phyloP scores from a whole-genome alignment of 2,329 filamentous ascomycete species.

The Nemania bipapillata region DNA sequence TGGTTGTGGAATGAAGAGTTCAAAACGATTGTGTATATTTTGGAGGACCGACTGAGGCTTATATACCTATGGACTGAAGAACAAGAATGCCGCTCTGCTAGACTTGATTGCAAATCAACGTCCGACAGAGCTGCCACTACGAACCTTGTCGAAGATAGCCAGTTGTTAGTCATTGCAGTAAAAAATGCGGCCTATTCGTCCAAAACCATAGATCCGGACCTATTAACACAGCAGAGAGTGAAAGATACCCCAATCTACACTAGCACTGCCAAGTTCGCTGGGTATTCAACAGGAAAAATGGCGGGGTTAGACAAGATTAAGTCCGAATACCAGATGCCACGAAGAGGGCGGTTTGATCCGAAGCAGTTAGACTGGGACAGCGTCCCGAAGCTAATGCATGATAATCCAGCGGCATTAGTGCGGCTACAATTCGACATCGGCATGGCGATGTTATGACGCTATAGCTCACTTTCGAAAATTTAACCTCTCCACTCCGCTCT shows the following conservation, averaged over 20 bases:
- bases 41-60: background rate
- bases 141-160: background rate
- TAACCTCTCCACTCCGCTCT: background rate
- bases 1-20: background rate
- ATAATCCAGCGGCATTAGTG: conserved; percentile 12
- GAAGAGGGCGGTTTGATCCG: background rate
- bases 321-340: background rate
- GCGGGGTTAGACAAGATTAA: conserved; percentile 8
- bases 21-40: background rate
- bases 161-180: background rate
- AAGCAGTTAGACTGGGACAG: background rate
- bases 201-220: background rate
- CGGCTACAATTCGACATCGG: background rate
- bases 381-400: conserved; percentile 6
- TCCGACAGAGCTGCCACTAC: background rate
- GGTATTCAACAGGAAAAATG: background rate
- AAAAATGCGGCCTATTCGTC: background rate
- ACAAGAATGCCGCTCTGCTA: background rate
- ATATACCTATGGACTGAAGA: background rate
- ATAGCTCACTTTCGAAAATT: background rate
- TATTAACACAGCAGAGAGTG: background rate
- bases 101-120: background rate
- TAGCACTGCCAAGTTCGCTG: background rate
- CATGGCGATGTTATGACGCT: background rate
- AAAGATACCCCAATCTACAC: background rate